phyloP scores from a whole-genome alignment of 345 rosid species.

The Moringa oleifera region DNA sequence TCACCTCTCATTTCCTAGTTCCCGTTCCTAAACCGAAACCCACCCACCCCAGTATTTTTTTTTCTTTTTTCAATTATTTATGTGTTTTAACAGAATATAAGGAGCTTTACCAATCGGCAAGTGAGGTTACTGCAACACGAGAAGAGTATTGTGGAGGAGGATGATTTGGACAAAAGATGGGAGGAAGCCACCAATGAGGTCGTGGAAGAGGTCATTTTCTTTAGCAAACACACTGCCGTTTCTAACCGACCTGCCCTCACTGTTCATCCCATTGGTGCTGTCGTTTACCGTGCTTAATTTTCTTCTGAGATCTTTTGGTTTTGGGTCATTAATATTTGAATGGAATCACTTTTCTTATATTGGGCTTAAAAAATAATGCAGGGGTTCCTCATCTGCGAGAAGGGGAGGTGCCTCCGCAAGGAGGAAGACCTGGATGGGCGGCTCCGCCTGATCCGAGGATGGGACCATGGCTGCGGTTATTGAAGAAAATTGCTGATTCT shows the following conservation, averaged over 20 bases:
- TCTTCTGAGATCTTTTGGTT: too few relatives aligned
- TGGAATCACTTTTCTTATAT: neutral
- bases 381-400: conserved; percentile 85
- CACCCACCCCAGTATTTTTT: neutral
- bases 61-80: neutral
- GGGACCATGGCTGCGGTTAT: conserved; percentile 82
- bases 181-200: conserved; percentile 72
- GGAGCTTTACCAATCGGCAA: conserved; percentile 45
- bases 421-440: conserved; percentile 94
- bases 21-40: too few relatives aligned
- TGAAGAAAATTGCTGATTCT: conserved; percentile 63
- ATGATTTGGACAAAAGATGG: conserved; percentile 83
- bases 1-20: conserved; percentile 6
- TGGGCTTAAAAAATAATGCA: conserved; percentile 8
- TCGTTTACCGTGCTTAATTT: neutral
- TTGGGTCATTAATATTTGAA: too few relatives aligned
- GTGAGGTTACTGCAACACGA: conserved; percentile 67
- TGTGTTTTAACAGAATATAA: conserved; percentile 35
- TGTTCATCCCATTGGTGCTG: conserved; percentile 74
- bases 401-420: conserved; percentile 78
- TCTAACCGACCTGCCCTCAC: conserved; percentile 91
- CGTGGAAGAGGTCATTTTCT: conserved; percentile 78
- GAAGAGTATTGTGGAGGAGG: conserved; percentile 60
- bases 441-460: conserved; percentile 79
- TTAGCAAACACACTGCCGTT: conserved; percentile 90